phyloP scores from a whole-genome alignment of 78 protist genomes.

The Reticulomyxa filosa region DNA sequence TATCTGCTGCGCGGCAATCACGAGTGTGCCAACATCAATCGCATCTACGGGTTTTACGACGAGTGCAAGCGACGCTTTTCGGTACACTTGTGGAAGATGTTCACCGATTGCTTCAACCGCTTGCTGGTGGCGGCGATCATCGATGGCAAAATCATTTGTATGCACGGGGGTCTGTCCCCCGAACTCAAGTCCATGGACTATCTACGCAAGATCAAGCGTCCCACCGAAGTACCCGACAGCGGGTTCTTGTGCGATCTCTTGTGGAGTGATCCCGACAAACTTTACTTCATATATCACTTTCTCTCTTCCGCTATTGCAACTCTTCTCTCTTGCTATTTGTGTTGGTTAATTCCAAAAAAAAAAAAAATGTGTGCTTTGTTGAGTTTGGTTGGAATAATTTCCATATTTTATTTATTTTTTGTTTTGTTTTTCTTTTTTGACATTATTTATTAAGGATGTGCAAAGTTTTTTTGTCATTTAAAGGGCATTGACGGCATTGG shows the following conservation, averaged over 20 bases:
- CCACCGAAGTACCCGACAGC: slow-evolving; percentile 96
- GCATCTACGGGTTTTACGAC: slow-evolving; percentile 98
- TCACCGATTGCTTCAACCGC: slow-evolving; percentile 92
- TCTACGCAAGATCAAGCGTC: slow-evolving; percentile 64
- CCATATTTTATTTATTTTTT: too few relatives aligned
- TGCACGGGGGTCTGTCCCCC: slow-evolving; percentile 97
- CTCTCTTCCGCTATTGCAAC: too few relatives aligned
- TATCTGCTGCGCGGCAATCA: slow-evolving; percentile 60
- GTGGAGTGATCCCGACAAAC: slow-evolving; percentile 95
- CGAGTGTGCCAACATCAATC: slow-evolving; percentile 93
- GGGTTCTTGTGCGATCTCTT: slow-evolving; percentile 91
- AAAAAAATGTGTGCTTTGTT: too few relatives aligned
- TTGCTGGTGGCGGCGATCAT: slow-evolving; percentile 91
- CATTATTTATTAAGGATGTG: too few relatives aligned
- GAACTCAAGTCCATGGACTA: slow-evolving; percentile 79
- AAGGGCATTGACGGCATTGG: too few relatives aligned
- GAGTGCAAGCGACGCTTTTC: slow-evolving; percentile 93
- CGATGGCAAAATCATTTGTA: slow-evolving; percentile 93
- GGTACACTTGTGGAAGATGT: slow-evolving; percentile 86
- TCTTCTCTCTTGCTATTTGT: too few relatives aligned
- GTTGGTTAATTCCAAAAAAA: too few relatives aligned
- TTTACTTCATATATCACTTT: too few relatives aligned
- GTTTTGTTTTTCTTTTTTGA: too few relatives aligned
- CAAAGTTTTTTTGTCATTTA: too few relatives aligned
- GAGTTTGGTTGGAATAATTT: too few relatives aligned